Base-by-base conservation (phyloP, 176 grass and related monocot genomes). In the Rhynchospora tenuis region DNA sequence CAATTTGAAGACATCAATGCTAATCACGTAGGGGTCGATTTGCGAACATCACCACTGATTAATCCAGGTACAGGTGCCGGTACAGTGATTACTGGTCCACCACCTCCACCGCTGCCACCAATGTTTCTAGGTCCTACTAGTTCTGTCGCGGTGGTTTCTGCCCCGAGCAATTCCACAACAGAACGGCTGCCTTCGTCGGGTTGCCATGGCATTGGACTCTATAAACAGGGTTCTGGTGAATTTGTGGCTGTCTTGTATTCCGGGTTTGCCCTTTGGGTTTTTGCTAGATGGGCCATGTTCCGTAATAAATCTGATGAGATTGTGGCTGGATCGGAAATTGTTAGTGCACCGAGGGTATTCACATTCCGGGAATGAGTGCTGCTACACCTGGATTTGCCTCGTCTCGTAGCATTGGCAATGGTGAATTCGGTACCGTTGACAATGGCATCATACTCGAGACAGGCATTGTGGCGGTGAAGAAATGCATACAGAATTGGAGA, bases 391-490 rank as follows among this genome's bases (percentile, higher is more conserved):
- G 55, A 28, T 99, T 99, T 68, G 89, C 93, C 59, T 46, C 84
- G 13, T 90, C 86, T 10, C 93, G 89, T 11, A 92, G 95, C 63
- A 99, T 99, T 54, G 96, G 96, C 19, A 92, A 88, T 55, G 96
- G 93, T 62, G 96, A 93, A 43, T 95, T 99, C 80, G 93, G 93
- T 19, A 93, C 87, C 0, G 96, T 99, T 81, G 95, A 95, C 91
- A 99, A 93, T 71, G 96, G 91, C 63, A 99, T 99, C 82, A 86
- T 99, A 9, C 86, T 89, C 0, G 93, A 95, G 88, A 99, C 91
- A 15, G 93, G 96, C 43, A 95, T 99, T 85, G 96, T 99, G 4
- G 96, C 96, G 46, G 96, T 99, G 1, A 99, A 99, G 85, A 83
- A 89, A 0, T 99, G 91, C 96, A 99, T 89, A 80, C 89, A 87